Base-by-base conservation (phyloP, 2,329 filamentous ascomycete species). In the Aspergillus phoenicis region DNA sequence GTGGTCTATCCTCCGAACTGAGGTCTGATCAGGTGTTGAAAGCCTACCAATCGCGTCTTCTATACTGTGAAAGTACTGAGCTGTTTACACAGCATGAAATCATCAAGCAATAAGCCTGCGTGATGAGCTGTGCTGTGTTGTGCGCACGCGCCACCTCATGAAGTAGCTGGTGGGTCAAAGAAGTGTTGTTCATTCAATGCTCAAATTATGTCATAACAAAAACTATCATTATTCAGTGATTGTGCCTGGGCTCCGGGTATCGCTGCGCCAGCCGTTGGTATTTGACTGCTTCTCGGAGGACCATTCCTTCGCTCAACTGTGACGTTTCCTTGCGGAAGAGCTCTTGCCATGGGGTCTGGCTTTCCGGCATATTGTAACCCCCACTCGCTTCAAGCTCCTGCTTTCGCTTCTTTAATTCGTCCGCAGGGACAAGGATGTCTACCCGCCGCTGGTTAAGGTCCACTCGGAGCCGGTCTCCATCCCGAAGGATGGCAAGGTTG, bases 291-390 rank as follows among this genome's bases (percentile, higher is more conserved):
- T 77, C 72, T 36, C 76, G 75, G 43, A 83, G 64, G 1, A 83
- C 79, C 80, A 83, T 82, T 1, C 81, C 81, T 48, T 80, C 77
- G 30, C 71, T 79, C 57, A 83, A 66, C 51, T 81, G 78, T 17
- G 76, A 77, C 0, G 77, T 77, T 65, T 83, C 81, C 17, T 77
- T 74, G 3, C 81, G 72, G 70, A 82, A 82, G 15, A 84, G 73
- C 52, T 83, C 81, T 65, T 83, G 81, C 82, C 81, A 83, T 2
- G 81, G 80, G 4, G 81, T 84, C 59, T 81, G 78, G 63, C 77
- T 81, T 55, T 78, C 73, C 2, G 78, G 76, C 0, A 68, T 65
- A 15, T 64, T 62, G 58, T 80, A 80, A 1, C 79, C 78, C 3
- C 78, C 77, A 10, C 69, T 66, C 0, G 68, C 69, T 13, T 78